Conservation (phyloP, 1,284 basidiomycete species). For the Boletus semigastroideus region DNA sequence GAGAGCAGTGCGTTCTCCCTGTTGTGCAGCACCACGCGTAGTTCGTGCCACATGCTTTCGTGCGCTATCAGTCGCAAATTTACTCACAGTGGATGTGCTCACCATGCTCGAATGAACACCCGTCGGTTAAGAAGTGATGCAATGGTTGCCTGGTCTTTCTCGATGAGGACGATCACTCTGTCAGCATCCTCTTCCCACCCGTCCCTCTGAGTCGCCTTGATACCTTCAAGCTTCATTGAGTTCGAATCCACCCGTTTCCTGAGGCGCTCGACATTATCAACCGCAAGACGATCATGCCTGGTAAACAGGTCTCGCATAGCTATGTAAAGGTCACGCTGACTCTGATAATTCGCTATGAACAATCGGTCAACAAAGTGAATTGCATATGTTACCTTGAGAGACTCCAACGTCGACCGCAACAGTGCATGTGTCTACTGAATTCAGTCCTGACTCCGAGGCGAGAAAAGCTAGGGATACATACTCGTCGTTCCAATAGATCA, state of each 20-base stretch:
- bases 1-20: slow-evolving; percentile 82
- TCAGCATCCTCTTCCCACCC: slow-evolving; percentile 85
- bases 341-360: slow-evolving; percentile 41
- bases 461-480: slow-evolving; percentile 41
- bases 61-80: slow-evolving; percentile 4
- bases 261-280: slow-evolving; percentile 82
- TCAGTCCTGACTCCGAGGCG: neutral
- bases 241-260: slow-evolving; percentile 80
- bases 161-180: slow-evolving; percentile 62
- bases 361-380: neutral
- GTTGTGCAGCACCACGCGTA: slow-evolving; percentile 85
- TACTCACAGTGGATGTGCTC: slow-evolving; percentile 25
- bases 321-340: slow-evolving; percentile 85
- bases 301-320: slow-evolving; percentile 82
- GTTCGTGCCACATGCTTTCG: slow-evolving; percentile 86
- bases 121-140: slow-evolving; percentile 67
- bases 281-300: slow-evolving; percentile 79
- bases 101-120: slow-evolving; percentile 85
- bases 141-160: slow-evolving; percentile 77
- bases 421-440: slow-evolving; percentile 51
- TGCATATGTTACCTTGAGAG: slow-evolving; percentile 59
- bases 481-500: slow-evolving; percentile 76
- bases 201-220: slow-evolving; percentile 68
- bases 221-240: slow-evolving; percentile 71
- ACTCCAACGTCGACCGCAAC: slow-evolving; percentile 67